These are phyloP conservation scores for Cryptococcus sp. DNA, from an alignment of 1,284 basidiomycete genomes.

Conservation along the genomic window DNA sequence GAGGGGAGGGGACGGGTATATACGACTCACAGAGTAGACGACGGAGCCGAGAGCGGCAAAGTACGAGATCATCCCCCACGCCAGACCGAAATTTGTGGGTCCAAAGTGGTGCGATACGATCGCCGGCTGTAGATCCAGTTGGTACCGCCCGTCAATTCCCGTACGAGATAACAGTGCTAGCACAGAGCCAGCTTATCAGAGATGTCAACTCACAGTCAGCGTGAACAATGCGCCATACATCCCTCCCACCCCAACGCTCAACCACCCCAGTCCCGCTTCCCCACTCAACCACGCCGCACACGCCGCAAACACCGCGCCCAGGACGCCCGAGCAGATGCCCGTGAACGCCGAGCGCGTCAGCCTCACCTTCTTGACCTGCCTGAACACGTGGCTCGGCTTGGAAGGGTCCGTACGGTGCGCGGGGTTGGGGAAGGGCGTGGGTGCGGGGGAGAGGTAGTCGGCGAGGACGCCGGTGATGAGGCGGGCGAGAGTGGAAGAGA, in stretches of 20 bases:
- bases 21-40: constrained; percentile 45
- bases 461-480: constrained; percentile 44
- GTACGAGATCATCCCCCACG: constrained; percentile 51
- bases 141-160: neutral
- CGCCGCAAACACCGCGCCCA: constrained; percentile 41
- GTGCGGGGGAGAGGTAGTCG: constrained; percentile 44
- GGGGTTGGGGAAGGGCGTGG: constrained; percentile 31
- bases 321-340: constrained; percentile 28
- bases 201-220: constrained; percentile 44
- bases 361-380: constrained; percentile 29
- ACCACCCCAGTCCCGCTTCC: constrained; percentile 39
- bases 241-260: constrained; percentile 44
- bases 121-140: constrained; percentile 25
- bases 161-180: too few relatives aligned
- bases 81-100: constrained; percentile 48
- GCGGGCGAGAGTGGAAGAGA: constrained; percentile 44
- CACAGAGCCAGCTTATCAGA: too few relatives aligned
- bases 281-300: constrained; percentile 30
- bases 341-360: constrained; percentile 39
- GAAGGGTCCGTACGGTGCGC: constrained; percentile 15
- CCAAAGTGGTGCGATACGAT: constrained; percentile 48
- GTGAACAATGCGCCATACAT: constrained; percentile 50
- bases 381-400: constrained; percentile 28
- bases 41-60: constrained; percentile 47
- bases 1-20: neutral